Conservation (phyloP, 1,284 basidiomycete genomes). For the Caloboletus inedulis region DNA sequence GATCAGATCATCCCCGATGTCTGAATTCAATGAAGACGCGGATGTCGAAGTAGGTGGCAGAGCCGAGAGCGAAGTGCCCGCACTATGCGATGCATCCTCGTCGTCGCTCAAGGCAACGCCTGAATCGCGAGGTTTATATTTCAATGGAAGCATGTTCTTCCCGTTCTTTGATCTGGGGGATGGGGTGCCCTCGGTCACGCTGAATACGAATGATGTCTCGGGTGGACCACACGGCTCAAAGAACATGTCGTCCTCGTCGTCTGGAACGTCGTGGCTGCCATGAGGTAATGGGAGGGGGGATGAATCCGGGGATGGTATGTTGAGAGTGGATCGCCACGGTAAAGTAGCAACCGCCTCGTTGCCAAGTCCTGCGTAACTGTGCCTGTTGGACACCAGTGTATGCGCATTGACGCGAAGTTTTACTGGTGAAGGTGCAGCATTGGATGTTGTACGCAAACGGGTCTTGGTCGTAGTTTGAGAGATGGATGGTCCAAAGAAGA, state of each 20-base stretch:
- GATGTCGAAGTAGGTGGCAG: slow-evolving; percentile 57
- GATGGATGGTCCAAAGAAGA: slow-evolving; percentile 72
- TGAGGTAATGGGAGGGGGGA: slow-evolving; percentile 39
- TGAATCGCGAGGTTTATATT: slow-evolving; percentile 70
- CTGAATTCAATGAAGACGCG: slow-evolving; percentile 56
- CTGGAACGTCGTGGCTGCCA: slow-evolving; percentile 26
- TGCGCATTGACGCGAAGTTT: slow-evolving; percentile 20
- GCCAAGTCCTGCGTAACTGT: slow-evolving; percentile 53
- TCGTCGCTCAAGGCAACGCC: slow-evolving; percentile 62
- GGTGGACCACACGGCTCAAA: slow-evolving; percentile 43
- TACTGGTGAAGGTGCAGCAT: slow-evolving; percentile 4
- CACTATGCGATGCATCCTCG: slow-evolving; percentile 39
- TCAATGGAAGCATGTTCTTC: slow-evolving; percentile 52
- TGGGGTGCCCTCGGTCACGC: slow-evolving; percentile 52
- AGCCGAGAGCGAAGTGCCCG: slow-evolving; percentile 36
- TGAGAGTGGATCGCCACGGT: slow-evolving; percentile 45
- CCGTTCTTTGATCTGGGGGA: slow-evolving; percentile 50
- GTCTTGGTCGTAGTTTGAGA: slow-evolving; percentile 29
- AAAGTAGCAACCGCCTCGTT: slow-evolving; percentile 26
- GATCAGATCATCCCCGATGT: slow-evolving; percentile 55
- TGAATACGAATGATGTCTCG: slow-evolving; percentile 55
- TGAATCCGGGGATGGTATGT: slow-evolving; percentile 46
- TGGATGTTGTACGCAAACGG: slow-evolving; percentile 26
- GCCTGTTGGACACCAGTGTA: slow-evolving; percentile 44
- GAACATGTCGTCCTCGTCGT: slow-evolving; percentile 59